A percentile compares a stretch with the other conserved stretches of the same genome.
phyloP scores from a whole-genome alignment of 2,329 filamentous ascomycete genomes.

The Fonsecaea erecta region DNA sequence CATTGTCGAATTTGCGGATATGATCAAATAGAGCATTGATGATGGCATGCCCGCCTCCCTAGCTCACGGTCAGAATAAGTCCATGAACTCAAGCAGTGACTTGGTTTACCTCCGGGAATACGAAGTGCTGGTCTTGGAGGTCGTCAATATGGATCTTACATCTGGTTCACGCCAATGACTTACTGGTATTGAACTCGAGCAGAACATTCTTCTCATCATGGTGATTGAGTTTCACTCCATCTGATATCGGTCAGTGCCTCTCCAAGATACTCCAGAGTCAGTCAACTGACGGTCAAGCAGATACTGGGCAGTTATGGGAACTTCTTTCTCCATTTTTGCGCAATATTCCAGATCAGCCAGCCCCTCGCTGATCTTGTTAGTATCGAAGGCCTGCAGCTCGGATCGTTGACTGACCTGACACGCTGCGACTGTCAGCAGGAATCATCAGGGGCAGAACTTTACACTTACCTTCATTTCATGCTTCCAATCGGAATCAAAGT shows the following conservation, averaged over 20 bases:
- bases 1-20: constrained; percentile 43
- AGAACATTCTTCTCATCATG: constrained; percentile 49
- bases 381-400: background rate
- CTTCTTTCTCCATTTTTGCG: constrained; percentile 46
- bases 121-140: constrained; percentile 44
- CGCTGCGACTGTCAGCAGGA: constrained; percentile 13
- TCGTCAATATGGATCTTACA: constrained; percentile 4
- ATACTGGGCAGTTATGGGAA: constrained; percentile 45
- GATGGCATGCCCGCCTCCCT: constrained; percentile 47
- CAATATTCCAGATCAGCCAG: constrained; percentile 49
- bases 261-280: background rate
- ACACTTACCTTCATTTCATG: constrained; percentile 30
- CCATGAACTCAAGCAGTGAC: background rate
- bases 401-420: constrained; percentile 18
- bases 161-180: background rate
- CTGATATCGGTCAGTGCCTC: constrained; percentile 7
- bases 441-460: background rate
- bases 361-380: constrained; percentile 36
- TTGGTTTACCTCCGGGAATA: constrained; percentile 43
- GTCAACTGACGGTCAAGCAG: constrained; percentile 41
- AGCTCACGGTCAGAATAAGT: background rate
- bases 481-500: constrained; percentile 34
- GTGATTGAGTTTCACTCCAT: constrained; percentile 42
- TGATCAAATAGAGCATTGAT: constrained; percentile 47
- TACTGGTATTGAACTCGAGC: constrained; percentile 47